Percentiles rank a stretch among this genome's conserved stretches.
These are phyloP conservation scores for Fomitopsis betulina DNA, from an alignment of 1,284 basidiomycete genomes.

Conservation along the genomic window DNA sequence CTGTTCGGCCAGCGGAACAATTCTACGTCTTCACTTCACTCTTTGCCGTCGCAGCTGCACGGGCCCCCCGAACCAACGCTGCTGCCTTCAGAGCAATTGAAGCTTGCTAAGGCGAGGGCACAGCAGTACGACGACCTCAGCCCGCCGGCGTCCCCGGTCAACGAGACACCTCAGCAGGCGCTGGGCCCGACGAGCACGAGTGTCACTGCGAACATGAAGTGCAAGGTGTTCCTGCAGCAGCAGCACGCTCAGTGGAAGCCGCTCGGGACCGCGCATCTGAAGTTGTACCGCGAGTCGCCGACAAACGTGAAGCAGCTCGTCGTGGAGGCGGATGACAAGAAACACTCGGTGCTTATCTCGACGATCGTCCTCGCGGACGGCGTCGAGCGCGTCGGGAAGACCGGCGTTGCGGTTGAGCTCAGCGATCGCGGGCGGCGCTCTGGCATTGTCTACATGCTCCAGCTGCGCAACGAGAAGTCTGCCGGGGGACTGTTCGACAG, in stretches of 20 bases:
- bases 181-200: constrained; percentile 69
- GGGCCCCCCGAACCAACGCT: constrained; percentile 49
- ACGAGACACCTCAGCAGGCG: constrained; percentile 41
- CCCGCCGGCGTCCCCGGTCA: constrained; percentile 72
- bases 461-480: constrained; percentile 83
- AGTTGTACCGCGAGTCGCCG: constrained; percentile 80
- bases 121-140: constrained; percentile 68
- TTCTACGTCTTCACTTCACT: constrained; percentile 26
- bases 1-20: constrained; percentile 28
- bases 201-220: constrained; percentile 93
- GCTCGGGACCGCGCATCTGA: constrained; percentile 84
- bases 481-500: constrained; percentile 85
- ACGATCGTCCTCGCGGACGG: constrained; percentile 96
- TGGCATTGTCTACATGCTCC: constrained; percentile 98
- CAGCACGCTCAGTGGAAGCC: constrained; percentile 97
- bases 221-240: constrained; percentile 96
- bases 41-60: constrained; percentile 35
- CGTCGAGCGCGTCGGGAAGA: constrained; percentile 96
- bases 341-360: constrained; percentile 80
- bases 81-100: constrained; percentile 58
- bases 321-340: constrained; percentile 83
- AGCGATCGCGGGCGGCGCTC: constrained; percentile 87
- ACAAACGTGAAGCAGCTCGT: constrained; percentile 95
- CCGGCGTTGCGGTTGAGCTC: constrained; percentile 94
- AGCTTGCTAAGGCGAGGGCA: constrained; percentile 25